These are phyloP conservation scores for Boletus vinaceobasis DNA, from an alignment of 768 basidiomycete species.

Conservation along the genomic window DNA sequence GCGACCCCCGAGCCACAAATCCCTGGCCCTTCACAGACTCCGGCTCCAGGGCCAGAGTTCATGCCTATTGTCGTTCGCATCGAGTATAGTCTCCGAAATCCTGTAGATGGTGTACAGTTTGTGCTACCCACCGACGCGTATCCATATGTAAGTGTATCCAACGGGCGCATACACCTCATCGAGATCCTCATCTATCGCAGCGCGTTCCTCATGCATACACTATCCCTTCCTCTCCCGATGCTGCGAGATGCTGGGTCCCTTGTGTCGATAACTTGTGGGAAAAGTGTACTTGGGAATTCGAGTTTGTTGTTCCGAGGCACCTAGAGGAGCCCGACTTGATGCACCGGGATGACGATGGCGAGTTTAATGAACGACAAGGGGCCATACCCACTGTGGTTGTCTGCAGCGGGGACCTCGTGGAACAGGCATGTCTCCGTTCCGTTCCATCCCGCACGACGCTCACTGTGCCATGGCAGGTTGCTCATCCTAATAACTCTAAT, in stretches of 20 bases:
- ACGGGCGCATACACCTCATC: not conserved
- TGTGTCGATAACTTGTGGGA: conserved; percentile 95
- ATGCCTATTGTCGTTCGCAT: conserved; percentile 74
- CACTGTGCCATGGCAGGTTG: conserved; percentile 51
- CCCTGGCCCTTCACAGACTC: conserved; percentile 41
- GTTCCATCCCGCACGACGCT: conserved; percentile 1
- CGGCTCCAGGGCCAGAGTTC: conserved; percentile 56
- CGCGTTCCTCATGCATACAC: conserved; percentile 93
- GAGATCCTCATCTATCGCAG: conserved; percentile 38
- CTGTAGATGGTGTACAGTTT: conserved; percentile 83
- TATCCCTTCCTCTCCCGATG: conserved; percentile 79
- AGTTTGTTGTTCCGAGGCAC: conserved; percentile 88
- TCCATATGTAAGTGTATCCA: conserved; percentile 64
- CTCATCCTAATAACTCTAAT: conserved; percentile 89
- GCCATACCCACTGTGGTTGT: conserved; percentile 80
- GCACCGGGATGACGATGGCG: conserved; percentile 39
- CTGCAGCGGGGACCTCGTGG: conserved; percentile 91
- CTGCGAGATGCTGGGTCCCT: conserved; percentile 98
- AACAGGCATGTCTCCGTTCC: conserved; percentile 61
- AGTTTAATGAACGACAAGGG: conserved; percentile 48
- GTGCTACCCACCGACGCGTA: conserved; percentile 77
- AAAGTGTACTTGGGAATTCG: conserved; percentile 97
- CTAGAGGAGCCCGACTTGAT: conserved; percentile 52
- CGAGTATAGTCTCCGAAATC: conserved; percentile 77
- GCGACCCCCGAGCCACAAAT: conserved; percentile 85